These are phyloP conservation scores for Laguncularia racemosa DNA, from an alignment of 345 rosid species.

Conservation along the genomic window DNA sequence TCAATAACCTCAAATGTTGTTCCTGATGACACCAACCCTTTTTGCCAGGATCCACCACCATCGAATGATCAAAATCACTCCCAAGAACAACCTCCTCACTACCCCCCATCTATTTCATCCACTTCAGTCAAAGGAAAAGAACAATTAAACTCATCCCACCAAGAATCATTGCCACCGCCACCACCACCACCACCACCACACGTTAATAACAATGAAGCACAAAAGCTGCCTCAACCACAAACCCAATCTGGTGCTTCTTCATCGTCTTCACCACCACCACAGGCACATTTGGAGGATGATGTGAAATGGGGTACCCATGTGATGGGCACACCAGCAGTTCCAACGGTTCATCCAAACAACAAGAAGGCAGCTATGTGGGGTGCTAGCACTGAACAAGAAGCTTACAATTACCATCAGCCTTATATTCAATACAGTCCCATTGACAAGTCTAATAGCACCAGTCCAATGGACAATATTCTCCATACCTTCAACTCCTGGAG, in stretches of 20 bases:
- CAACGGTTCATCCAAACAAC: conserved; percentile 50
- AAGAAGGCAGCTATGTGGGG: conserved; percentile 58
- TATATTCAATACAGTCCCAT: conserved; percentile 32
- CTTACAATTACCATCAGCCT: conserved; percentile 31
- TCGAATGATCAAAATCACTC: not conserved
- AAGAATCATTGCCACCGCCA: not conserved
- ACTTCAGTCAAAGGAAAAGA: not conserved
- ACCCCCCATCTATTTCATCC: not conserved
- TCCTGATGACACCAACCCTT: conserved; percentile 14
- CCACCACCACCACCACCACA: not conserved
- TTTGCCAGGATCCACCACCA: conserved; percentile 3
- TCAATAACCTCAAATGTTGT: conserved; percentile 1
- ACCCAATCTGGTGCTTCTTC: not conserved
- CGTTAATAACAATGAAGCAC: not conserved
- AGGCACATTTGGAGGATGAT: conserved; percentile 6
- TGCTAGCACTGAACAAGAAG: conserved; percentile 15
- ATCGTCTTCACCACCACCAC: conserved; percentile 12
- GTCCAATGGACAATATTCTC: conserved; percentile 45
- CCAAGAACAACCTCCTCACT: conserved; percentile 1
- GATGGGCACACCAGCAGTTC: conserved; percentile 53
- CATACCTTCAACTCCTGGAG: conserved; percentile 38
- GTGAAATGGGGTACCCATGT: conserved; percentile 49
- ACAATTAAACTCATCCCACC: not conserved
- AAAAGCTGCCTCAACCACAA: too few species aligned
- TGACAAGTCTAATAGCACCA: conserved; percentile 27